Base-by-base conservation (phyloP, 768 basidiomycete species). In the Rhodotorula taiwanensis region DNA sequence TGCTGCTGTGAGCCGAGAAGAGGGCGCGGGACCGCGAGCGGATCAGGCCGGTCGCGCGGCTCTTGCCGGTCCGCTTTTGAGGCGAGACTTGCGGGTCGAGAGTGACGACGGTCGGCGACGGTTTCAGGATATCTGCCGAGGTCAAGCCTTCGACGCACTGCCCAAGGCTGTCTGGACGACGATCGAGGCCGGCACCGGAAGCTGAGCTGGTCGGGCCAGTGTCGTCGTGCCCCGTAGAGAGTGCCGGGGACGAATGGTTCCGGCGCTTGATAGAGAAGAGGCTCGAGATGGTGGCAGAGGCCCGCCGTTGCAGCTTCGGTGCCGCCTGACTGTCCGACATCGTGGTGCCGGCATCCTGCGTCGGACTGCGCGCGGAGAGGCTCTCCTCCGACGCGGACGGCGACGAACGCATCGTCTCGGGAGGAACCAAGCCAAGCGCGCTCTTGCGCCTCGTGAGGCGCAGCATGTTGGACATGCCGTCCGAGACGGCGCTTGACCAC, bases 401-500 rank as follows among this genome's bases (percentile, higher is more conserved):
- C 39, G 58, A 43, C 21, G 28, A 18, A 18, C 47, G 36, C 8
- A 49, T 15, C 14, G 58, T 25, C 16, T 47, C 61, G 21, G 61
- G 50, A 20, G 57, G 57, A 28, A 55, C 55, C 23, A 67, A 49
- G 10, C 66, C 60, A 53, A 67, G 58, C 23, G 57, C 55, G 31
- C 53, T 56, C 39, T 53, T 56, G 53, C 66, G 66, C 9, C 66
- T 61, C 27, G 51, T 58, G n/a, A 67, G 39, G n/a, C 58, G 52
- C 54, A 67, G 63, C n/a, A 57, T 54, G 58, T 9, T 52, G 23
- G 66, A 52, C 27, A 67, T 34, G 27, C 58, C 61, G 18, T 63
- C 66, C 20, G 45, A 21, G 31, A 67, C 41, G 53, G 4, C 41
- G 36, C 18, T 36, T 31, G 23, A 15, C 21, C 39, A 47, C 10